A percentile compares a stretch with the other conserved stretches of the same genome.
Evolutionary conservation across 305 asterid genomes (phyloP).

Genomic region (Fraxinus ornus): DNA sequence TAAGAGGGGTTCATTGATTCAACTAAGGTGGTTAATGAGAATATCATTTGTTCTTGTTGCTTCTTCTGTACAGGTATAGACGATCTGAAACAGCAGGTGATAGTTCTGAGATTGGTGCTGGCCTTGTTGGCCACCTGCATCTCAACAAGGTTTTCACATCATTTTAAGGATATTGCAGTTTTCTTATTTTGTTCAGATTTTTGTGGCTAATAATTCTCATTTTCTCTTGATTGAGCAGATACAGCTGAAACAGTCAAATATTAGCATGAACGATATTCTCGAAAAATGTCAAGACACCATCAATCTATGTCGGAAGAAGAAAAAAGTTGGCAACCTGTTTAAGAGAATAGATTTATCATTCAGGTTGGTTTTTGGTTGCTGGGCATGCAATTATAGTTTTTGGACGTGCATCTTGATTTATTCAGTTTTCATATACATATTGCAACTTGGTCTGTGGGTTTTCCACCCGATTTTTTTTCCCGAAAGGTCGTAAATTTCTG

Average conservation of each 20-base stretch:
- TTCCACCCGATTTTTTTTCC: not conserved
- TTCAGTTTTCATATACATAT: conserved; percentile 13
- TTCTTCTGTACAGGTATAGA: conserved; percentile 55
- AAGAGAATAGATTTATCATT: conserved; percentile 53
- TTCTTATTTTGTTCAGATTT: conserved; percentile 6
- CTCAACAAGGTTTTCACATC: conserved; percentile 64
- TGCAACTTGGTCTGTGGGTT: conserved; percentile 19
- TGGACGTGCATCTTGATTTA: conserved; percentile 7
- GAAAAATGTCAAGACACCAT: conserved; percentile 70
- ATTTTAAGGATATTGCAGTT: conserved; percentile 20
- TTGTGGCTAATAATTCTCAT: conserved; percentile 26
- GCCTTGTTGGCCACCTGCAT: conserved; percentile 91
- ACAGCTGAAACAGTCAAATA: conserved; percentile 45
- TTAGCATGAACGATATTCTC: conserved; percentile 51
- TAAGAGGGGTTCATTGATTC: not conserved
- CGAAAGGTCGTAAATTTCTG: not conserved
- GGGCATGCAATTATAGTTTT: conserved; percentile 20
- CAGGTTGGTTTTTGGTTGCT: conserved; percentile 56
- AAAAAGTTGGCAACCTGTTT: conserved; percentile 61
- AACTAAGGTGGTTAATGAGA: not conserved
- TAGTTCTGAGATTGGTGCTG: conserved; percentile 45
- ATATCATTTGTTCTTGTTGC: conserved; percentile 7
- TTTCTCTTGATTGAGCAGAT: conserved; percentile 42
- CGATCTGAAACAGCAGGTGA: conserved; percentile 39
- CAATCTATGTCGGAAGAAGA: conserved; percentile 55